These are phyloP conservation scores for Pseudocercospora cruenta DNA, from an alignment of 2,329 filamentous ascomycete genomes.

Conservation along the genomic window DNA sequence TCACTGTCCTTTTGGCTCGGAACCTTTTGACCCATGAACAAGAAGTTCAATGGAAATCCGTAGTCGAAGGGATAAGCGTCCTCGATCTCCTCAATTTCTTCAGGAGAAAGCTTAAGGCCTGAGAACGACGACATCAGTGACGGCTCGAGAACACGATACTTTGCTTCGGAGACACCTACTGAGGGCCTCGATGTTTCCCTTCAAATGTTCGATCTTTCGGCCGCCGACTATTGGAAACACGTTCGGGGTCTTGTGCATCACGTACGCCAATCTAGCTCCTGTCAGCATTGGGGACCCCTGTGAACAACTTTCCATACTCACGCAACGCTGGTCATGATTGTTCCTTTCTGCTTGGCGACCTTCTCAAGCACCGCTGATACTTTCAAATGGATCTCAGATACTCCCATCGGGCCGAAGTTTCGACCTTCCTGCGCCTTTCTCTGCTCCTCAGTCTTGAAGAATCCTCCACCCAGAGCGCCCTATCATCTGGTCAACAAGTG, in stretches of 20 bases:
- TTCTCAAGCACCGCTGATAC: constrained; percentile 62
- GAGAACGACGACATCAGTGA: background rate
- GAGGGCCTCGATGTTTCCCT: constrained; percentile 70
- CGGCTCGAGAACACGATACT: background rate
- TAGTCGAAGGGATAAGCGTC: constrained; percentile 62
- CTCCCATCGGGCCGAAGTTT: constrained; percentile 1
- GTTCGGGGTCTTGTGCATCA: constrained; percentile 66
- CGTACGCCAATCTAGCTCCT: constrained; percentile 62
- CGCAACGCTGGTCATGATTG: constrained; percentile 41
- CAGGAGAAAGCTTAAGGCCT: constrained; percentile 56
- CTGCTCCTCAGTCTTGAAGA: constrained; percentile 46
- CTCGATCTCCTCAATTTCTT: constrained; percentile 71
- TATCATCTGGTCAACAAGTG: too few species aligned
- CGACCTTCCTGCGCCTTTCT: constrained; percentile 17
- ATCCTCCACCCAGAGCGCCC: constrained; percentile 41
- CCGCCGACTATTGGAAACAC: constrained; percentile 76
- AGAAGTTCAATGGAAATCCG: constrained; percentile 68
- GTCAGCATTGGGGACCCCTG: background rate
- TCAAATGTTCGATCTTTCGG: constrained; percentile 69
- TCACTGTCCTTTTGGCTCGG: constrained; percentile 30
- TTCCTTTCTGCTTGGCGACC: constrained; percentile 60
- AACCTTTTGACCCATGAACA: constrained; percentile 43
- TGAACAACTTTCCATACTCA: background rate
- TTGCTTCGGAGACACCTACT: constrained; percentile 34
- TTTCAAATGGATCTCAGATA: constrained; percentile 8